Conservation (phyloP, 805 yeast genomes). For the Wickerhamomyces strasburgensis region DNA sequence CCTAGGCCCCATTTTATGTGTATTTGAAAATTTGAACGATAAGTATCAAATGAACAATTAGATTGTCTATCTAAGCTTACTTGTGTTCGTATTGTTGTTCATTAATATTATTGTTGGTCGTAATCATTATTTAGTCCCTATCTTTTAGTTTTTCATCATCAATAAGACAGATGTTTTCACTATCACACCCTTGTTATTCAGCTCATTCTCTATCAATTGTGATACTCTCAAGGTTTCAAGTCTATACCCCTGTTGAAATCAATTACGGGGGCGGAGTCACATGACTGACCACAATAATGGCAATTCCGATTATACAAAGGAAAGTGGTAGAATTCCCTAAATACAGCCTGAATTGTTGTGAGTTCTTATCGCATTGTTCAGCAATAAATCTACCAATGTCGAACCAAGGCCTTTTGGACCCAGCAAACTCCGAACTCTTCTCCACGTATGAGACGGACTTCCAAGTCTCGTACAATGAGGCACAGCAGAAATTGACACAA, state of each 20-base stretch:
- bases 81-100: not conserved
- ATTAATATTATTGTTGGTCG: not conserved
- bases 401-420: slow-evolving; percentile 19
- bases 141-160: slow-evolving; percentile 15
- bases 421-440: slow-evolving; percentile 23
- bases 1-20: no score
- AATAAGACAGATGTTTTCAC: slow-evolving; percentile 19
- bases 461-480: slow-evolving; percentile 63
- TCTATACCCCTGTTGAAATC: no score
- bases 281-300: no score
- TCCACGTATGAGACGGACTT: slow-evolving; percentile 35
- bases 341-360: no score
- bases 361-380: not conserved
- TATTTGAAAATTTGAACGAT: not conserved
- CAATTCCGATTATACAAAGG: no score
- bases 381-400: slow-evolving; percentile 16
- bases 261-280: no score
- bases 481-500: slow-evolving; percentile 57
- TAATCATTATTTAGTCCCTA: not conserved
- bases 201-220: no score
- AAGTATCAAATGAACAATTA: not conserved
- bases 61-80: not conserved
- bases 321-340: no score
- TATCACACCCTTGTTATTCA: no score
- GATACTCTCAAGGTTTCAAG: no score